These are phyloP conservation scores for Bipolaris victoriae DNA, from an alignment of 2,329 filamentous ascomycete species.

Conservation along the genomic window DNA sequence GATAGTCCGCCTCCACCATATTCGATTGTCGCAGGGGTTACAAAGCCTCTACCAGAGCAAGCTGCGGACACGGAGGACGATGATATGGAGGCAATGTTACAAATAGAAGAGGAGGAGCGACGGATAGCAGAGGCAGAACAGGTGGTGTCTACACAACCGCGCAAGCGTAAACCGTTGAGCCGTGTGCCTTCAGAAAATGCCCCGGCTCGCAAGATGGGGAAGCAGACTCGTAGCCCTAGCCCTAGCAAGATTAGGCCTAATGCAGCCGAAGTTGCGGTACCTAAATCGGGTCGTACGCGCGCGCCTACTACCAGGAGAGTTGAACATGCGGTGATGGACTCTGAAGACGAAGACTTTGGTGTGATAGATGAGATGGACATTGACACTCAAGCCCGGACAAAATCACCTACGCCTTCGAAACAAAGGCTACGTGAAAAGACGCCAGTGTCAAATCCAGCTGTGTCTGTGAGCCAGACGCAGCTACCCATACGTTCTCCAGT, in stretches of 20 bases:
- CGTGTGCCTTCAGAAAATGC: constrained; percentile 36
- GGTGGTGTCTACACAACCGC: constrained; percentile 17
- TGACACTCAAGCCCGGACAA: constrained; percentile 18
- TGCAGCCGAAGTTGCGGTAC: not conserved
- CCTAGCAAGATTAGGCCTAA: constrained; percentile 16
- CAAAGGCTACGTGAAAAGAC: constrained; percentile 21
- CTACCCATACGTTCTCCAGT: constrained; percentile 36
- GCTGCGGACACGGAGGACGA: constrained; percentile 8
- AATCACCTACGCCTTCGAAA: constrained; percentile 17
- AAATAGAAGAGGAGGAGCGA: constrained; percentile 24
- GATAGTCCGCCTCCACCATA: constrained; percentile 51
- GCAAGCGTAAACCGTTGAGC: constrained; percentile 43
- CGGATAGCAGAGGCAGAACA: constrained; percentile 12
- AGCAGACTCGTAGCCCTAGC: constrained; percentile 29
- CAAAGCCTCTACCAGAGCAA: constrained; percentile 3
- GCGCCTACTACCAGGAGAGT: constrained; percentile 27
- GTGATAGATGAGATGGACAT: constrained; percentile 37
- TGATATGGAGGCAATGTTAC: constrained; percentile 20
- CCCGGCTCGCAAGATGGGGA: constrained; percentile 41
- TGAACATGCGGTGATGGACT: constrained; percentile 36
- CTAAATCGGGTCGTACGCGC: constrained; percentile 5
- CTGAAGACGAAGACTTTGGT: constrained; percentile 42
- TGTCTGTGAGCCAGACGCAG: constrained; percentile 19
- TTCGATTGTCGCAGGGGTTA: constrained; percentile 47
- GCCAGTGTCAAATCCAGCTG: constrained; percentile 17